These are phyloP conservation scores for Macrophomina phaseolina DNA, from an alignment of 2,329 filamentous ascomycete genomes.

Conservation along the genomic window DNA sequence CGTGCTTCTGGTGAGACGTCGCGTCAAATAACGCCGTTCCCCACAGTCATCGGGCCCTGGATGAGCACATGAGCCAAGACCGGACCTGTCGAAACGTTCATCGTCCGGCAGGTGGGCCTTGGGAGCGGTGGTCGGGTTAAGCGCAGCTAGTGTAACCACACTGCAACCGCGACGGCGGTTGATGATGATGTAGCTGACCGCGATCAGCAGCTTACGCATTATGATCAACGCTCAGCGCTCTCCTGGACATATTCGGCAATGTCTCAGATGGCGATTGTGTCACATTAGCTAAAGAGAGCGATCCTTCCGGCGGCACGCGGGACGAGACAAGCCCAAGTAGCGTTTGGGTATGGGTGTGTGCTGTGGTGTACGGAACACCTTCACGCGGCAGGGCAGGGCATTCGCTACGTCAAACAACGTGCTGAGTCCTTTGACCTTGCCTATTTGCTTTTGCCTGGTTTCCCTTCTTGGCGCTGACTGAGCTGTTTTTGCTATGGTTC, in stretches of 20 bases:
- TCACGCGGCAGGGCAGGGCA: not conserved
- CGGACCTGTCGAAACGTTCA: not conserved
- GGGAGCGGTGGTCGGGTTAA: not conserved
- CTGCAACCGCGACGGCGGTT: slow-evolving; percentile 3
- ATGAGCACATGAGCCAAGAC: not conserved
- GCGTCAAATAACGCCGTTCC: not conserved
- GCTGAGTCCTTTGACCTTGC: not conserved
- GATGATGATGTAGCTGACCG: not conserved
- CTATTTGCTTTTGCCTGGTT: slow-evolving; percentile 14
- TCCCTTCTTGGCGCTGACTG: slow-evolving; percentile 21
- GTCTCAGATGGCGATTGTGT: slow-evolving; percentile 14
- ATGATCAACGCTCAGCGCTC: slow-evolving; percentile 4
- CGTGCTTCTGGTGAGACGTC: slow-evolving; percentile 3
- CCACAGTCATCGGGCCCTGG: not conserved
- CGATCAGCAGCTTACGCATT: slow-evolving; percentile 18
- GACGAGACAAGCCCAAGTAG: slow-evolving; percentile 2
- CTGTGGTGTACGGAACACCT: not conserved
- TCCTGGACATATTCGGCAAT: slow-evolving; percentile 1
- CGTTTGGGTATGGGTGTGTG: not conserved
- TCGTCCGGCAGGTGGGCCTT: not conserved
- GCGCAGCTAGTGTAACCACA: slow-evolving; percentile 1
- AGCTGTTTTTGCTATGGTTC: not conserved
- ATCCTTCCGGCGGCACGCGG: slow-evolving; percentile 15
- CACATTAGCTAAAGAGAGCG: not conserved
- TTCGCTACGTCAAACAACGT: slow-evolving; percentile 4